Base-by-base conservation (phyloP, 176 grass and related monocot species). In the Elaeis guineensis region DNA sequence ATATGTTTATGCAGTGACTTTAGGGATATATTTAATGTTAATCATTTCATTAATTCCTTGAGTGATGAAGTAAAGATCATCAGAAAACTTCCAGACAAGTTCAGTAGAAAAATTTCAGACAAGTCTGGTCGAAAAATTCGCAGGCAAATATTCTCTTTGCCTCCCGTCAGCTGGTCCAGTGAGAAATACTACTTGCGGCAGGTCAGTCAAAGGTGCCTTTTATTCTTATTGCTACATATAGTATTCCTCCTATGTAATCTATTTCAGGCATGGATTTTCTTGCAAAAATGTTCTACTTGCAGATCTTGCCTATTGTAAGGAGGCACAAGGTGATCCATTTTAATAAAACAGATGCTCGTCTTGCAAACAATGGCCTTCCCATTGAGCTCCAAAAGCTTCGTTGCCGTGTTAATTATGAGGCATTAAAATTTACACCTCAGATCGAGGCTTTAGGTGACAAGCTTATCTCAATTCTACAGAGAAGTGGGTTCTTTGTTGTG, bases 181-280 rank as follows among this genome's bases (percentile, higher is more conserved):
- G 84, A 88, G 69, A 97, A 89, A 75, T 97, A 97, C 77, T 97
- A 91, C 77, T 80, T 91, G 61, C 88, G 62, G 79, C 84, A 97
- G 93, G 93, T 97, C 57, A 74, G 68, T 71, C 55, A 65, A 16
- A 44, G 35, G 64, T 51, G 50, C 54, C 5, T 68, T 65, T 72
- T 58, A 4, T 16, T 62, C 12, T 63, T 54, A 19, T 17, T 55
- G 11, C 11, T 3, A 12, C 35, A 44, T 44, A 44, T 39, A 39
- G 35, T 44, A 44, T 44, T 44, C 35, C 35, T 44, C 35, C 35
- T 44, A 44, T 12, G 35, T 14, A 44, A 44, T 44, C 9, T 44
- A 14, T 11, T 44, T 44, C 35, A 44, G 9, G 7, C 9, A 11
- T 12, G 35, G 35, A 44, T 14, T 44, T 14, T 44, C 35, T 44